Evolutionary conservation across 202 grass and related monocot genomes (phyloP), one percentile per base, ranked within the genome.

Genomic region (Alloteropsis angusta): DNA sequence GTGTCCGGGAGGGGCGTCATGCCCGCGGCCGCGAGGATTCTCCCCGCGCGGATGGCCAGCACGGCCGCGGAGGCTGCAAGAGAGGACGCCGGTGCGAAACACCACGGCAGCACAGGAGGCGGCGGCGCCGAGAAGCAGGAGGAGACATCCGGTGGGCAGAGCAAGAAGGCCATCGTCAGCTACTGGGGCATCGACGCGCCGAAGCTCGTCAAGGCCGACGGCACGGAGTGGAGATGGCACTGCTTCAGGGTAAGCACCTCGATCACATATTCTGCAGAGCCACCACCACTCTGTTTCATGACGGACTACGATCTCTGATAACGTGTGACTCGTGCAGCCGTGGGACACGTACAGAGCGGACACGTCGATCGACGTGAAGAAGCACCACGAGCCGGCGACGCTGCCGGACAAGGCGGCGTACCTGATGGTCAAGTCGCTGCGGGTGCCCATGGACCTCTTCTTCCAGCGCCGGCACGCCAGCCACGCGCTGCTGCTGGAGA

Each of bases 401-500:
- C 21, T 88, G 0, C 68, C 68, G 0, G 92, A 94, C 83, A 89
- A 87, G 86, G 44, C 84, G 4, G 88, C 88, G 19, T 88, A 86
- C 84, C n/a, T 66, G 84, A 64, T 76, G 23, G 92, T 94, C 14
- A 88, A 82, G 62, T 55, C 78, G 16, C 89, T 98, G 22, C 56
- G 75, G 16, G n/a, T 89, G 38, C 89, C 92, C 43, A 89, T 74
- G 44, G 86, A 94, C 42, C 79, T 94, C 67, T 94, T 94, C 86
- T 94, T 94, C 92, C 86, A 91, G 88, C 85, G 88, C 49, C 55
- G 88, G 18, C 86, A 94, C 63, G 86, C 72, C 0, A 91, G 80
- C 86, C 92, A 87, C 68, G 92, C 92, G 32, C 75, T 94, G 55
- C 75, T 94, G 42, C 78, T 94, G 12, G 92, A 94, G 84, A 94